Base-by-base conservation (phyloP, 805 yeast genomes). In the Maudiozyma serrabonitensis region DNA sequence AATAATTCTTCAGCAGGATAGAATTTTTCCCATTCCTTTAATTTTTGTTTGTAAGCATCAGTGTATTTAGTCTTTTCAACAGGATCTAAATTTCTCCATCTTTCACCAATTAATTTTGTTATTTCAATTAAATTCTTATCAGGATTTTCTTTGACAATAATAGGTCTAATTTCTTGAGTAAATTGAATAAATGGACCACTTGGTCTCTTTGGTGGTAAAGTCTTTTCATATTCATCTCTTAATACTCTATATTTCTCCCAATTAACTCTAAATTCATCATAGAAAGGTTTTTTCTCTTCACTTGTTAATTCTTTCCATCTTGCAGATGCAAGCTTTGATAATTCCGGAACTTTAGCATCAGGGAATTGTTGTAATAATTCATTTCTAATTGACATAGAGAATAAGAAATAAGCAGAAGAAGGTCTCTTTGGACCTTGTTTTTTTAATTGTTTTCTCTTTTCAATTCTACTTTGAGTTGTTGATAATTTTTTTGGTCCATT, bases 281-380 rank as follows among this genome's bases (percentile, higher is more conserved):
- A 89, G 70, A 81, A 88, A 50, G 95, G 91, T 59, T 72, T 74
- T 76, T 89, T 90, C 55, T 84, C 88, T 39, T 79, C 82, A 50
- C 79, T 84, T 51, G 75, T 70, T 62, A 91, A 74, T 49, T 82
- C 82, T 75, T 82, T 87, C 99, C 99, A 91, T 70, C 78, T 81
- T 65, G 86, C 89, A 63, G 96, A 96, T 59, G 89, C 83, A 52
- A 86, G 68, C 70, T 82, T 87, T 15, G 69, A 67, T 41, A 71
- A 37, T 46, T 71, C 75, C 15, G 68, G 70, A 5, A 67, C 70
- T 50, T 64, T 64, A 35, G 69, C 67, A 46, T 60, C 65, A 2
- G 69, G 69, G 46, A 59, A 60, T 47, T 63, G 62, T 45, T 60
- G 59, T 46, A 63, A 50, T 23, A 66, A 49, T 40, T 58, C 61